Evolutionary conservation across 2,329 filamentous ascomycete genomes (phyloP).

Genomic region (Ophiostoma pallidulum): DNA sequence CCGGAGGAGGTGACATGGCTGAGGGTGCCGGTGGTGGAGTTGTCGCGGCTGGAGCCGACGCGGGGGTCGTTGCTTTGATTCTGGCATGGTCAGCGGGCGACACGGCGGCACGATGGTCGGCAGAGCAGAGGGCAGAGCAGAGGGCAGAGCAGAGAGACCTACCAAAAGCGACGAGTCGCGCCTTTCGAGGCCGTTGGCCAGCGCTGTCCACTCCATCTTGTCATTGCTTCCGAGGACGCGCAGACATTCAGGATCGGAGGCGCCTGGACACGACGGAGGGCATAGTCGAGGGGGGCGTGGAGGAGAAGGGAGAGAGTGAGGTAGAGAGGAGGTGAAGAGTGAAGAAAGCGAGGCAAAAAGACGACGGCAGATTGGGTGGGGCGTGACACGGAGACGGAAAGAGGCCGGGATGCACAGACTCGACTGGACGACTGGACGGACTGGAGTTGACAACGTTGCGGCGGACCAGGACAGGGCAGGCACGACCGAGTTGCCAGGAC

Average conservation of each 20-base stretch:
- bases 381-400: no score
- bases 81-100: constrained; percentile 12
- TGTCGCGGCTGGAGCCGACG: constrained; percentile 34
- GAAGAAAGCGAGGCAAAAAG: background rate
- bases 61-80: constrained; percentile 29
- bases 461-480: no score
- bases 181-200: constrained; percentile 8
- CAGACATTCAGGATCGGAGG: background rate
- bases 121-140: no score
- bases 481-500: no score
- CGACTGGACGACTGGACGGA: no score
- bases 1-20: constrained; percentile 24
- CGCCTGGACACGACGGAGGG: background rate
- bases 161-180: constrained; percentile 5
- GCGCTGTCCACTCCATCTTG: constrained; percentile 14
- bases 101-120: no score
- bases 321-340: background rate
- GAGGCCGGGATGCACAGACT: no score
- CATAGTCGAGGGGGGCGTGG: no score
- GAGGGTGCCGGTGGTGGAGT: constrained; percentile 30
- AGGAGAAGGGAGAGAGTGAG: background rate
- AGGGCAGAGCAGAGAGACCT: background rate
- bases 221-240: constrained; percentile 3
- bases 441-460: no score
- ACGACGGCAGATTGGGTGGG: no score